Percentiles rank a stretch among this genome's conserved stretches.
Evolutionary conservation across 208 protist genomes (phyloP).

Genomic region (Wallacemonas sp.): DNA sequence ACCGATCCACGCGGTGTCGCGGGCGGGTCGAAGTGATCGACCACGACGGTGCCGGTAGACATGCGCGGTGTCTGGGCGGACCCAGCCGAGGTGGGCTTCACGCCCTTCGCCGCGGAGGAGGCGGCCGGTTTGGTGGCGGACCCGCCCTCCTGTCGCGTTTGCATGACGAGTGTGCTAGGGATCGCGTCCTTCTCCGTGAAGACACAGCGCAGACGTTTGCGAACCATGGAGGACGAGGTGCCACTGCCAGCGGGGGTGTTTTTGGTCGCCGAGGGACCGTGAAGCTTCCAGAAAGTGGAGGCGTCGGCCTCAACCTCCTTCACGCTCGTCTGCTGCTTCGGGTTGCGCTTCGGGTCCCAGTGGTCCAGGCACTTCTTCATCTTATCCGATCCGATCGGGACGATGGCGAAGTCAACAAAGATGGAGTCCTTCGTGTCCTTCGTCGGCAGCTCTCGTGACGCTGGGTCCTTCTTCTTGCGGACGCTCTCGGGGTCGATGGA

Average conservation of each 20-base stretch:
- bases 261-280: constrained; percentile 35
- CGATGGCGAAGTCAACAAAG: constrained; percentile 77
- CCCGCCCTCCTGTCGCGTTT: constrained; percentile 31
- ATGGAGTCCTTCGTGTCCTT: constrained; percentile 66
- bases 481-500: constrained; percentile 64
- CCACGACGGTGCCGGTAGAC: constrained; percentile 9
- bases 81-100: background rate
- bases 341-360: constrained; percentile 6
- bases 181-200: constrained; percentile 44
- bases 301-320: constrained; percentile 35
- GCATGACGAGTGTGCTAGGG: constrained; percentile 52
- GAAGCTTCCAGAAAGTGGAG: constrained; percentile 60
- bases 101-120: background rate
- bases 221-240: constrained; percentile 18
- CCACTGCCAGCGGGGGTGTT: background rate
- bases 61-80: background rate
- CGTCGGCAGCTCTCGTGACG: constrained; percentile 38
- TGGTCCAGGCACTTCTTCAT: constrained; percentile 18
- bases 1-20: constrained; percentile 3
- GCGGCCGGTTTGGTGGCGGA: background rate
- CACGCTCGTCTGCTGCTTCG: constrained; percentile 10
- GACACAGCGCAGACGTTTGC: constrained; percentile 46
- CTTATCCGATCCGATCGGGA: constrained; percentile 26
- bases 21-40: constrained; percentile 15
- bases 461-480: constrained; percentile 33